Base-by-base conservation (phyloP, 306 rosid genomes). In the Alnus glutinosa region DNA sequence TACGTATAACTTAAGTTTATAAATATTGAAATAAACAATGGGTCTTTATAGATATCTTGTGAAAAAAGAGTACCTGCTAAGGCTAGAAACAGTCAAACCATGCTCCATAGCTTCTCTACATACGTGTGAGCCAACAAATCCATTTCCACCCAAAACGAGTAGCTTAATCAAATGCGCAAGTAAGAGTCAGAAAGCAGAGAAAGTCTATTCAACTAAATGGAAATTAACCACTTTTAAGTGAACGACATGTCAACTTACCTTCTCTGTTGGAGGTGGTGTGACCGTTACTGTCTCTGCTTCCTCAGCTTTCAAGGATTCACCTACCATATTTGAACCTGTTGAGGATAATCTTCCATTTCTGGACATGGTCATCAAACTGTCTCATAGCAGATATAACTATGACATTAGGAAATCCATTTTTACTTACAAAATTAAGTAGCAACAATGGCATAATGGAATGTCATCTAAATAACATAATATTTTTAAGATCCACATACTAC, bases 91-190 rank as follows among this genome's bases (percentile, higher is more conserved):
- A 37, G 48, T 14, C 16, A 67, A 37, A 67, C 71, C 71, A 12
- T 0, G 42, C 16, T 67, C 48, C 8, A 67, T 1, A 7, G 71
- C 71, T 67, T 36, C 71, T 67, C 71, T 67, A 67, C 71, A 67
- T 34, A 67, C 37, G 46, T 67, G 44, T 13, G 71, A 67, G 13
- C 71, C 71, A 67, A 67, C 71, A 67, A 36, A 67, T 13, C 71
- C 71, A 67, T 67, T 67, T 32, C 71, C 71, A 67, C 71, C 71
- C 71, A 67, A 67, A 32, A 67, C 71, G 9, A 67, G 47, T 67
- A 67, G 39, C 71, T 67, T 34, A 37, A 67, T 30, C 2, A 67
- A 39, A 39, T 12, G 71, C 47, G 71, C 47, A 67, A 67, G 71
- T 8, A 9, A 64, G 19, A 34, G 71, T 32, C 7, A 67, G 46